Evolutionary conservation across 768 basidiomycete genomes (phyloP).

Genomic region (Austroboletus eburneus): DNA sequence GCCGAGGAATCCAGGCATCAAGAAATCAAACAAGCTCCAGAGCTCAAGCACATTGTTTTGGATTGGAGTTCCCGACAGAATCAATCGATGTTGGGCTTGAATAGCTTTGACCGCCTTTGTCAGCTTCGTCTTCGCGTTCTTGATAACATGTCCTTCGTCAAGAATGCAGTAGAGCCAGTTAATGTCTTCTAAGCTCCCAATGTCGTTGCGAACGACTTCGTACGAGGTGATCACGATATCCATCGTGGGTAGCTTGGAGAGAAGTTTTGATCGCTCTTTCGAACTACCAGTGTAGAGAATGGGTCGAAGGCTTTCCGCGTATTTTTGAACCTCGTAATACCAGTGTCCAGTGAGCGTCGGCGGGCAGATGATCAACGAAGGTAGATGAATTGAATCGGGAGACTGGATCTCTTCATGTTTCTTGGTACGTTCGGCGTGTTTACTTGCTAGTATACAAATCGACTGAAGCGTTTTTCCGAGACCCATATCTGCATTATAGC

Average conservation of each 20-base stretch:
- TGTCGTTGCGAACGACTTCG: conserved; percentile 95
- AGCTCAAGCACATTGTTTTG: conserved; percentile 98
- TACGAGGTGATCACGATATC: conserved; percentile 98
- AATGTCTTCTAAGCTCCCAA: conserved; percentile 62
- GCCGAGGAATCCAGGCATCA: conserved; percentile 99
- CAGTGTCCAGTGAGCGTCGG: conserved; percentile 98
- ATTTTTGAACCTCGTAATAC: conserved; percentile 97
- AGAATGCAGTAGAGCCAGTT: conserved; percentile 96
- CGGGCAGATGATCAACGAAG: conserved; percentile 93
- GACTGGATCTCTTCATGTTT: conserved; percentile 61
- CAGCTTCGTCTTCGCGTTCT: conserved; percentile 97
- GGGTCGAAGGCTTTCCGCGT: conserved; percentile 77
- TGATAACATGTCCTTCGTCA: conserved; percentile 98
- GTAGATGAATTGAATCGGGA: conserved; percentile 78
- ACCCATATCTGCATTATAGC: conserved; percentile 77
- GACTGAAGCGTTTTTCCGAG: conserved; percentile 97
- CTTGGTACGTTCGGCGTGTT: conserved; percentile 82
- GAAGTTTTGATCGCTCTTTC: conserved; percentile 68
- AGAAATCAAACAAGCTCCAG: conserved; percentile 98
- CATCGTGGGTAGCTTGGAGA: conserved; percentile 59
- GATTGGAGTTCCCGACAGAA: conserved; percentile 96
- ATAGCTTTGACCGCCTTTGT: conserved; percentile 94
- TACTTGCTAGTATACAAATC: conserved; percentile 93
- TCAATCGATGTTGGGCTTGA: conserved; percentile 86
- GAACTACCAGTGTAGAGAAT: conserved; percentile 87